Evolutionary conservation across 495 filamentous ascomycete species (phyloP).

Genomic region (Neurospora sp.): DNA sequence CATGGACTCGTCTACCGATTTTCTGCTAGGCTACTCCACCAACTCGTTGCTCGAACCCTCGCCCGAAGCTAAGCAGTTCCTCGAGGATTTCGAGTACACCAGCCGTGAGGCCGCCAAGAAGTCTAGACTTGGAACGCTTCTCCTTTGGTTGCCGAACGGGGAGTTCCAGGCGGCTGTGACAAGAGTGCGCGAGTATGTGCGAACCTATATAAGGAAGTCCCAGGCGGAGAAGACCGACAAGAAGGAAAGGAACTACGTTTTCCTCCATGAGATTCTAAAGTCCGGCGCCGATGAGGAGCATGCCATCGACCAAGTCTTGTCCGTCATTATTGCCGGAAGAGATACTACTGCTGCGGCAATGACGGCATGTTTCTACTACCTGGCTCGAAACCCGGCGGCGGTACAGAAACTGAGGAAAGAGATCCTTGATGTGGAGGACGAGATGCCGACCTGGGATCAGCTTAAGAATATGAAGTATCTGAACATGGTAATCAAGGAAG

Average conservation of each 20-base stretch:
- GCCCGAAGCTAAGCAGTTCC: slow-evolving; percentile 25
- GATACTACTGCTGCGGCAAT: slow-evolving; percentile 54
- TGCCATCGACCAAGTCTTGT: slow-evolving; percentile 36
- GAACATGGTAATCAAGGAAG: slow-evolving; percentile 38
- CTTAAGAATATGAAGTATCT: slow-evolving; percentile 42
- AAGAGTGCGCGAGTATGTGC: slow-evolving; percentile 33
- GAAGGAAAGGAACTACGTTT: slow-evolving; percentile 34
- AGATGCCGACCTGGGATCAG: slow-evolving; percentile 32
- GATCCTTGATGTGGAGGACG: slow-evolving; percentile 25
- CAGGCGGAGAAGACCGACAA: slow-evolving; percentile 7
- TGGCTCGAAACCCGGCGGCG: slow-evolving; percentile 42
- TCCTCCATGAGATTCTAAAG: slow-evolving; percentile 40
- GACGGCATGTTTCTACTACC: slow-evolving; percentile 50
- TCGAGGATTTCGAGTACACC: slow-evolving; percentile 29
- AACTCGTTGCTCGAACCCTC: slow-evolving; percentile 22
- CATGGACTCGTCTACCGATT: slow-evolving; percentile 56
- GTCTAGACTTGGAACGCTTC: slow-evolving; percentile 43
- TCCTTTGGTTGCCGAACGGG: slow-evolving; percentile 39
- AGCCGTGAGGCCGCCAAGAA: slow-evolving; percentile 29
- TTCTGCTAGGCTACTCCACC: slow-evolving; percentile 41
- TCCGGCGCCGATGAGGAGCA: slow-evolving; percentile 23
- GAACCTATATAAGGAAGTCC: slow-evolving; percentile 30
- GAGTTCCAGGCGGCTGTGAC: slow-evolving; percentile 33
- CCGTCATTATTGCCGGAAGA: slow-evolving; percentile 46
- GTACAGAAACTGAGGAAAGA: slow-evolving; percentile 40